Evolutionary conservation across 2,329 filamentous ascomycete genomes (phyloP).

Genomic region (Metarhizium humberi): DNA sequence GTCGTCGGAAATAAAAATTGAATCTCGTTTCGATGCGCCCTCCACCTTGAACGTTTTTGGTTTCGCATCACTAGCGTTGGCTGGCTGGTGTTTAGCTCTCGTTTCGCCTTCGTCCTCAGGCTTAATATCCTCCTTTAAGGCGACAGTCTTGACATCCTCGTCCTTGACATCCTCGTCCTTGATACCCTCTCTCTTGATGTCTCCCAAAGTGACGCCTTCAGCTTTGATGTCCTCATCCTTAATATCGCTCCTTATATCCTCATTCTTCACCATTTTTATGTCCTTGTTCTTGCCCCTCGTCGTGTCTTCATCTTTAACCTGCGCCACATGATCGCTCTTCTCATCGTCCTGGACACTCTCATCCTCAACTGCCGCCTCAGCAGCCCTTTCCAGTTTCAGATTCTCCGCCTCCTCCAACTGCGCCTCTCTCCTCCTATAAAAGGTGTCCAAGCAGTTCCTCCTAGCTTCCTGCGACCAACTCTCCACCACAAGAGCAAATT

Average conservation of each 20-base stretch:
- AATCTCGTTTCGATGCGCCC: slow-evolving; percentile 16
- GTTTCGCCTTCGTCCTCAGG: background rate
- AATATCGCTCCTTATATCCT: slow-evolving; percentile 3
- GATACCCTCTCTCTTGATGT: slow-evolving; percentile 10
- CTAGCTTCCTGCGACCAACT: slow-evolving; percentile 80
- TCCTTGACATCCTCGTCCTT: background rate
- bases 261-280: background rate
- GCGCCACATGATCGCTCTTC: slow-evolving; percentile 1
- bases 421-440: slow-evolving; percentile 62
- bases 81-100: background rate
- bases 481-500: slow-evolving; percentile 87
- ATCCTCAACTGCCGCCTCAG: background rate
- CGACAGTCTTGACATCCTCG: too few species aligned
- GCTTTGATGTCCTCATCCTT: slow-evolving; percentile 9
- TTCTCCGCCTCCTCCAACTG: slow-evolving; percentile 15
- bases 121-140: too few species aligned
- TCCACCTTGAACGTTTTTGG: slow-evolving; percentile 12
- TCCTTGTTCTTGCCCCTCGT: background rate
- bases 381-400: slow-evolving; percentile 6
- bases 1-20: slow-evolving; percentile 29
- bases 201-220: slow-evolving; percentile 2
- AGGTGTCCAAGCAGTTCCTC: slow-evolving; percentile 66
- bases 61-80: background rate
- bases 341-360: slow-evolving; percentile 1
- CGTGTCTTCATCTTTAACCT: background rate